Evolutionary conservation across 192 early-diverging fungal genomes (phyloP), one percentile per base, ranked within the genome.

Genomic region (Podila horticola): DNA sequence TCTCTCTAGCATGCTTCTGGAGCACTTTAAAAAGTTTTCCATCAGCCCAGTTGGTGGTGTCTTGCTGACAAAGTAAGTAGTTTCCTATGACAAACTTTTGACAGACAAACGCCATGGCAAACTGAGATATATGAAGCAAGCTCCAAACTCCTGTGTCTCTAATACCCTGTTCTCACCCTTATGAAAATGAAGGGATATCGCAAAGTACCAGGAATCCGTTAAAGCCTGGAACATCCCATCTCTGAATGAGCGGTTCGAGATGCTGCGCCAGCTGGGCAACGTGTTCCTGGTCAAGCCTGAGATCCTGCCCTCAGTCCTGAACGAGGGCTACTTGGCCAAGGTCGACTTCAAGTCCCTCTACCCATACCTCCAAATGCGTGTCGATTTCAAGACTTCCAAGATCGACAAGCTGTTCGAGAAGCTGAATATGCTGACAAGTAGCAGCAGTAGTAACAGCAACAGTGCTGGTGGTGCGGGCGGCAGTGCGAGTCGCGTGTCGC

Each of bases 241-340:
- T 29, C 77, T 99, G 15, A 89, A 91, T 67, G 95, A 96, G 62
- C 91, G 94, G 33, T 98, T 98, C 75, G 92, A 94, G 66, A 90
- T 97, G 84, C 77, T 99, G 7, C 93, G 94, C 57, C 94, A 99
- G 69, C 84, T 99, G 17, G 95, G 94, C 66, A 98, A 96, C 67
- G 89, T 99, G 3, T 99, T 95, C 73, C 82, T 98, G 31, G 96
- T 97, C 24, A 94, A 94, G 76, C 94, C 97, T 24, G 93, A 96
- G 64, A 96, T 95, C 58, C 84, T 99, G 28, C 92, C 92, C 72
- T 93, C 95, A 19, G 88, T 98, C 33, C 84, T 99, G 41, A 91
- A 91, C 34, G 95, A 97, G 70, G 95, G 95, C 4, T 88, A 92
- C 50, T 86, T 99, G 30, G 90, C 92, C 33, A 91, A 92, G 38